Evolutionary conservation across 495 filamentous ascomycete species (phyloP).

Genomic region (Neurospora sp.): DNA sequence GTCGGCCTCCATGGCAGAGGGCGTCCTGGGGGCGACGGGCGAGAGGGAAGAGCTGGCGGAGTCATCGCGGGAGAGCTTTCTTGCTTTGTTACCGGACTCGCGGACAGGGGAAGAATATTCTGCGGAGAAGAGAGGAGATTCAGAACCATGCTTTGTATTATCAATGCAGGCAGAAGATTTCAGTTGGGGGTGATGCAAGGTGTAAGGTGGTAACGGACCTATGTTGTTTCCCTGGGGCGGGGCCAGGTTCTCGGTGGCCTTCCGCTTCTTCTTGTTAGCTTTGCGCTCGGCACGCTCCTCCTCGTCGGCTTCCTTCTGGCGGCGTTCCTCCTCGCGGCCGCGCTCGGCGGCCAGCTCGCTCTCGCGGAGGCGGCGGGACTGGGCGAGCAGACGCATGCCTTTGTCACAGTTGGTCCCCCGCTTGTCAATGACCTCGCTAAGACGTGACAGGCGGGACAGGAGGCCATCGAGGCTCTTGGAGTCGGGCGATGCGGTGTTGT

Average conservation of each 20-base stretch:
- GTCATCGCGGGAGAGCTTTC: constrained; percentile 39
- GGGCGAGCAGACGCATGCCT: constrained; percentile 60
- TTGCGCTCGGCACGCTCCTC: constrained; percentile 38
- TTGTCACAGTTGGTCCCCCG: constrained; percentile 55
- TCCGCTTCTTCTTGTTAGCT: constrained; percentile 49
- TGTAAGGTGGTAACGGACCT: constrained; percentile 30
- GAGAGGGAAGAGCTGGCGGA: constrained; percentile 58
- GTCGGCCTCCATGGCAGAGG: constrained; percentile 39
- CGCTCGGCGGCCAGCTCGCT: constrained; percentile 36
- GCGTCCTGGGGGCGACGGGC: constrained; percentile 38
- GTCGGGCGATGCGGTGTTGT: constrained; percentile 57
- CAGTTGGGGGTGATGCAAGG: not conserved
- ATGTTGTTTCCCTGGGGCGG: constrained; percentile 54
- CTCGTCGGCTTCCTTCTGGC: constrained; percentile 27
- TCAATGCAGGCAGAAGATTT: not conserved
- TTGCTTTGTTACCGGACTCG: constrained; percentile 30
- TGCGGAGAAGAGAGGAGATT: constrained; percentile 1
- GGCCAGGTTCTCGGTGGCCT: constrained; percentile 40
- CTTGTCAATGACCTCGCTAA: constrained; percentile 55
- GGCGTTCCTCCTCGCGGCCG: constrained; percentile 29
- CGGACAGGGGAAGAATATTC: constrained; percentile 38
- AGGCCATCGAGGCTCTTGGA: constrained; percentile 62
- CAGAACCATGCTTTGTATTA: not conserved
- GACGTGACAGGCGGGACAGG: constrained; percentile 52
- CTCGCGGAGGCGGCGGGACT: constrained; percentile 49